Evolutionary conservation across 352 stramenopile genomes (phyloP).

Genomic region (Phytopythium aichiense): DNA sequence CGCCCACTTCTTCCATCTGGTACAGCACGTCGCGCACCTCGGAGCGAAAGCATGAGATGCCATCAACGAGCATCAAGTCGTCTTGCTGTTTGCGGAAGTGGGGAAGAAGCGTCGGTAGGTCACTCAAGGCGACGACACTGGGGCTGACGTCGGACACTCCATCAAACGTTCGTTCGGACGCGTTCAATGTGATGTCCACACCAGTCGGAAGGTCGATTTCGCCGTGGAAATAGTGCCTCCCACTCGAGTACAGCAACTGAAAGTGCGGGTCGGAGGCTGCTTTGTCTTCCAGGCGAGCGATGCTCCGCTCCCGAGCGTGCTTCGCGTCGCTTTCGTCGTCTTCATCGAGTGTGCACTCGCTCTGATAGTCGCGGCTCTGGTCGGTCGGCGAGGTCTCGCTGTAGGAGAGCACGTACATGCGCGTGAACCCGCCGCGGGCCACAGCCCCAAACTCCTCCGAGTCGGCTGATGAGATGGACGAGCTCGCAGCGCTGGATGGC

Average conservation of each 20-base stretch:
- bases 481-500: slow-evolving; percentile 14
- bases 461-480: slow-evolving; percentile 46
- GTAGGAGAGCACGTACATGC: slow-evolving; percentile 58
- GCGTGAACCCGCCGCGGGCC: slow-evolving; percentile 47
- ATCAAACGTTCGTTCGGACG: slow-evolving; percentile 14
- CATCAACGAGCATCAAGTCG: slow-evolving; percentile 32
- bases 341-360: slow-evolving; percentile 5
- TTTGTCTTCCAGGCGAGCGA: not conserved
- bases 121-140: slow-evolving; percentile 20
- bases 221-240: slow-evolving; percentile 56
- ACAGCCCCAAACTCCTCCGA: slow-evolving; percentile 52
- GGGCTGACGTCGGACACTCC: slow-evolving; percentile 15
- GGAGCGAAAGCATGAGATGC: slow-evolving; percentile 31
- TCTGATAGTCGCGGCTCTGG: slow-evolving; percentile 19
- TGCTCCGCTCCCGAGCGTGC: not conserved
- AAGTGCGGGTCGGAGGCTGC: slow-evolving; percentile 13
- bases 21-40: slow-evolving; percentile 53
- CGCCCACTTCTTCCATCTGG: slow-evolving; percentile 63
- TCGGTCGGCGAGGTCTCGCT: slow-evolving; percentile 24
- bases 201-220: slow-evolving; percentile 32
- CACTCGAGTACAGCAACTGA: slow-evolving; percentile 50
- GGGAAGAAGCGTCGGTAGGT: slow-evolving; percentile 44
- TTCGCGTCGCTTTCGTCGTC: slow-evolving; percentile 14
- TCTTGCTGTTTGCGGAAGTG: slow-evolving; percentile 56
- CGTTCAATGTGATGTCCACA: slow-evolving; percentile 16